Conservation (phyloP, 306 rosid species). For the Fragaria nilgerrensis region DNA sequence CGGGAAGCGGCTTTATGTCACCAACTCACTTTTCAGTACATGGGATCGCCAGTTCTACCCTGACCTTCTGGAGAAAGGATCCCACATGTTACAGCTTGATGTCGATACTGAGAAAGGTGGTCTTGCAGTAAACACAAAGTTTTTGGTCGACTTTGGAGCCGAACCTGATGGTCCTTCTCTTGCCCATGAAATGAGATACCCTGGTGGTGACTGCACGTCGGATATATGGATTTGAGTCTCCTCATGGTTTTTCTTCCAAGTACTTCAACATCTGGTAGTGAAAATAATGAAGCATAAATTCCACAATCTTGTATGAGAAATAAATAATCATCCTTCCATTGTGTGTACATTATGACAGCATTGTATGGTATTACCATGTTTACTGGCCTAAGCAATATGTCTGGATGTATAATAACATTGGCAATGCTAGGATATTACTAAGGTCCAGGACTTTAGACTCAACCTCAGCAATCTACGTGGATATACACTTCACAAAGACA, state of each 20-base stretch:
- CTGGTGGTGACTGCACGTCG: constrained; percentile 97
- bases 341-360: not conserved
- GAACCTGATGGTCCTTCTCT: constrained; percentile 94
- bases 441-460: too few relatives aligned
- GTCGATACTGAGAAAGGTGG: constrained; percentile 78
- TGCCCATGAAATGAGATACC: constrained; percentile 96
- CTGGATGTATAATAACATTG: not conserved
- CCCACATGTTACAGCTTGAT: constrained; percentile 87
- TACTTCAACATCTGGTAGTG: not conserved
- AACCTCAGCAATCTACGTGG: too few relatives aligned
- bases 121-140: constrained; percentile 59
- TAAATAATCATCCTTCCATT: not conserved
- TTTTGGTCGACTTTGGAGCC: constrained; percentile 85
- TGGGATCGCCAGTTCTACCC: constrained; percentile 94
- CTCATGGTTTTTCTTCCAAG: not conserved
- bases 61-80: constrained; percentile 63
- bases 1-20: constrained; percentile 81
- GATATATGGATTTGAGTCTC: constrained; percentile 73
- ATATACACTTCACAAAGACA: too few relatives aligned
- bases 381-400: not conserved
- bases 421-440: too few relatives aligned
- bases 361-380: not conserved
- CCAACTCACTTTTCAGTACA: constrained; percentile 80
- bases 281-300: not conserved
- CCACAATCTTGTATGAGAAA: not conserved